A percentile compares a stretch with the other conserved stretches of the same genome.
Conservation (phyloP, 1,284 basidiomycete species). For the Leccinum variabile region DNA sequence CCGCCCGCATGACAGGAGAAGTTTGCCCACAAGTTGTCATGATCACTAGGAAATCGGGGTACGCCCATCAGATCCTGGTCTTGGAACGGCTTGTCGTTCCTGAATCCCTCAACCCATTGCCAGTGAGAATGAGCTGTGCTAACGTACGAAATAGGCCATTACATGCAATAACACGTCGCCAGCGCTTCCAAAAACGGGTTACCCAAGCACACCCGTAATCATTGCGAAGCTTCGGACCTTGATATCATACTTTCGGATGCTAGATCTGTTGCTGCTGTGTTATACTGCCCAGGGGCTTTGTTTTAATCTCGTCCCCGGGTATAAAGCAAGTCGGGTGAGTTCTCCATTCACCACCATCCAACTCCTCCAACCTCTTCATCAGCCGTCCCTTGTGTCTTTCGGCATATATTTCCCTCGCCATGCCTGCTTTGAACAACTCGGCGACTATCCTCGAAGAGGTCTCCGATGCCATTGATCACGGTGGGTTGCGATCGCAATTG, state of each 20-base stretch:
- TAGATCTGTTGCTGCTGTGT: constrained; percentile 10
- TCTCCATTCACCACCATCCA: constrained; percentile 2
- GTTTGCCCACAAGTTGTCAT: constrained; percentile 18
- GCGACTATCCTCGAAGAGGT: constrained; percentile 56
- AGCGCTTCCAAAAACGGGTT: constrained; percentile 21
- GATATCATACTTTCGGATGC: constrained; percentile 22
- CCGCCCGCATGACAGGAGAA: constrained; percentile 15
- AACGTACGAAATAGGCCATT: constrained; percentile 8
- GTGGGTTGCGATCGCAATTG: constrained; percentile 38
- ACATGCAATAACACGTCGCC: constrained; percentile 15
- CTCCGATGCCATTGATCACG: constrained; percentile 75
- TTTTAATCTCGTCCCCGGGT: constrained; percentile 13
- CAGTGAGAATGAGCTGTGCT: constrained; percentile 17
- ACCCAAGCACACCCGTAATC: constrained; percentile 16
- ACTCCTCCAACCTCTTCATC: not conserved
- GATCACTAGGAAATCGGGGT: constrained; percentile 15
- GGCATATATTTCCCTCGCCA: constrained; percentile 3
- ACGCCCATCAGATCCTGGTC: constrained; percentile 21
- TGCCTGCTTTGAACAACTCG: constrained; percentile 31
- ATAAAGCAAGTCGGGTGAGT: constrained; percentile 21
- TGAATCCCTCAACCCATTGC: not conserved
- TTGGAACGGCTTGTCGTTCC: constrained; percentile 6
- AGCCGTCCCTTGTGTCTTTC: not conserved
- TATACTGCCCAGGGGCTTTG: constrained; percentile 6
- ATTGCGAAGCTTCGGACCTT: constrained; percentile 22